phyloP scores from a whole-genome alignment of 352 stramenopile species.

The Phytophthora uliginosa region DNA sequence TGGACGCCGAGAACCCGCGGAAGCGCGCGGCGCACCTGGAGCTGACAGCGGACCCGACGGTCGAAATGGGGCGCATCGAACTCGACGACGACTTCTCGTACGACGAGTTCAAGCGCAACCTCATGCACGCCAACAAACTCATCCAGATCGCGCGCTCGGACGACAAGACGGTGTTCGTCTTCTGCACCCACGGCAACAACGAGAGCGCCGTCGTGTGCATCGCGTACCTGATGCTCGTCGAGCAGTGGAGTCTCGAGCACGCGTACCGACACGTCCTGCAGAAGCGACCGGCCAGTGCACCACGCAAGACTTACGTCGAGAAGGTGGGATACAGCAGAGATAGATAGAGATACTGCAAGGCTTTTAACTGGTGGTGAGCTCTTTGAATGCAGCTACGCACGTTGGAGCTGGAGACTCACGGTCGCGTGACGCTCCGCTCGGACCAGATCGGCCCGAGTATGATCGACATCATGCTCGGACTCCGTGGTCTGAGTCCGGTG shows the following conservation, averaged over 20 bases:
- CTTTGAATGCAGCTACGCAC: conserved; percentile 46
- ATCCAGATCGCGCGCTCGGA: conserved; percentile 48
- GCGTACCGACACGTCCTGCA: conserved; percentile 72
- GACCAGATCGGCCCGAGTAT: conserved; percentile 77
- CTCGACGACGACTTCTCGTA: conserved; percentile 76
- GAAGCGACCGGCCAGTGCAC: conserved; percentile 65
- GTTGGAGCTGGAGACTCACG: conserved; percentile 68
- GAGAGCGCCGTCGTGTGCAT: conserved; percentile 79
- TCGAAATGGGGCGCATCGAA: conserved; percentile 55
- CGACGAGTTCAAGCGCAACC: conserved; percentile 60
- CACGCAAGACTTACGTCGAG: conserved; percentile 73
- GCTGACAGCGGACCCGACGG: conserved; percentile 28
- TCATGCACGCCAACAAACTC: conserved; percentile 57
- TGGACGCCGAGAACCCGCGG: conserved; percentile 75
- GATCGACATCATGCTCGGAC: conserved; percentile 79
- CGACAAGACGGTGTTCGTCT: conserved; percentile 71
- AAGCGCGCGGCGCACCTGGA: conserved; percentile 45
- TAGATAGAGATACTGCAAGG: no score
- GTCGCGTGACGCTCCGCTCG: conserved; percentile 66
- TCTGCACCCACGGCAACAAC: conserved; percentile 80
- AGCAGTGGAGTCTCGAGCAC: conserved; percentile 70
- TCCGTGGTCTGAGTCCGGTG: conserved; percentile 50
- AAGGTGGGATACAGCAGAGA: conserved; percentile 43
- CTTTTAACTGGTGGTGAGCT: conserved; percentile 7
- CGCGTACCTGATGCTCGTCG: conserved; percentile 66